Conservation (phyloP, 2,329 filamentous ascomycete species). For the Alternaria infectoria region DNA sequence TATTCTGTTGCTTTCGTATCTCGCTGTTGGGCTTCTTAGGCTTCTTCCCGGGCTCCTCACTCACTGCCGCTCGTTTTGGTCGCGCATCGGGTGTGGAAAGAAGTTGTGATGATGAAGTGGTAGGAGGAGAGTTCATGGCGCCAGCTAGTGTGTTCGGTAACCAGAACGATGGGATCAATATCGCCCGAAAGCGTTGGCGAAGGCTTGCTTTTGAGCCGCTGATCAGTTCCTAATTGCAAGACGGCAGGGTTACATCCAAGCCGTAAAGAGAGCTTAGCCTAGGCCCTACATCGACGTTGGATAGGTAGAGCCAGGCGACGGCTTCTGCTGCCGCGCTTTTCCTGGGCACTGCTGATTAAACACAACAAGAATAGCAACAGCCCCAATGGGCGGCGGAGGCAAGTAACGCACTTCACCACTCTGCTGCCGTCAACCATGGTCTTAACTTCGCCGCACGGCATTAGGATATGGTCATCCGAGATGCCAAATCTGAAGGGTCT, state of each 20-base stretch:
- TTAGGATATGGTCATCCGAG: conserved; percentile 17
- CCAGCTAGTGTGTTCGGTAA: conserved; percentile 21
- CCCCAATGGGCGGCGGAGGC: conserved; percentile 14
- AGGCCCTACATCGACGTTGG: conserved; percentile 10
- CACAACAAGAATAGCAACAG: conserved; percentile 34
- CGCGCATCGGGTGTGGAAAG: conserved; percentile 13
- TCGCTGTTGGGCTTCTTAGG: conserved; percentile 47
- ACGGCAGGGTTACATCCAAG: conserved; percentile 28
- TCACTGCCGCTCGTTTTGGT: conserved; percentile 9
- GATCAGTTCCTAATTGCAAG: conserved; percentile 16
- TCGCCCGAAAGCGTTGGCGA: conserved; percentile 12
- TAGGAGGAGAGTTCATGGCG: conserved; percentile 26
- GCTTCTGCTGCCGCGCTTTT: conserved; percentile 25
- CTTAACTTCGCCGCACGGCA: conserved; percentile 24
- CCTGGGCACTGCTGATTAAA: conserved; percentile 37
- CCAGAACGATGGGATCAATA: conserved; percentile 10
- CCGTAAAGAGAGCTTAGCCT: conserved; percentile 16
- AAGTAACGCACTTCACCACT: conserved; percentile 19
- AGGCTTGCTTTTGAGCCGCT: conserved; percentile 25
- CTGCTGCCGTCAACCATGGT: conserved; percentile 24
- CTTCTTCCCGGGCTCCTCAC: conserved; percentile 24
- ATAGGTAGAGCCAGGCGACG: conserved; percentile 22
- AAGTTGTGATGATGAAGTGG: conserved; percentile 12
- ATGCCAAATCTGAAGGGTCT: not conserved
- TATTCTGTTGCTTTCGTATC: conserved; percentile 46